phyloP scores from a whole-genome alignment of 2,329 filamentous ascomycete species.

The Sphaerulina populicola region DNA sequence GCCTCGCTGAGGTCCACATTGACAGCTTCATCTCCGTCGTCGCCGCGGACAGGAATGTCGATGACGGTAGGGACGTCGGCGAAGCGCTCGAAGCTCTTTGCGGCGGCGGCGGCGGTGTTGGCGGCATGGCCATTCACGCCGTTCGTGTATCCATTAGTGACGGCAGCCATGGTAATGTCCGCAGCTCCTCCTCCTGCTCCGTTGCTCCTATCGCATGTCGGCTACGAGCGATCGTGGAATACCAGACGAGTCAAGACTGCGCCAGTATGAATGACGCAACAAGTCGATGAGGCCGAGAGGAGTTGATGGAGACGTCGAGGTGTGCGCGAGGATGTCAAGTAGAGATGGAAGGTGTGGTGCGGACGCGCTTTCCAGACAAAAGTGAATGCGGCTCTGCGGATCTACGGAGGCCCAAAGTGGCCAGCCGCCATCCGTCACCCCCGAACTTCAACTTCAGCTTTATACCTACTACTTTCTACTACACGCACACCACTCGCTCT shows the following conservation, averaged over 20 bases:
- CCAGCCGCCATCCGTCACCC: no score
- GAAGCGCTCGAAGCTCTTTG: conserved; percentile 43
- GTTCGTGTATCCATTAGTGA: conserved; percentile 46
- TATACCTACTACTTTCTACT: no score
- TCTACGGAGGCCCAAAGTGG: no score
- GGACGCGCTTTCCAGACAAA: background rate
- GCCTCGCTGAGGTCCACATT: conserved; percentile 89
- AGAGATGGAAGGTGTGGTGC: background rate
- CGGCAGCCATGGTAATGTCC: conserved; percentile 42
- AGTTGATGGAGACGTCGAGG: background rate
- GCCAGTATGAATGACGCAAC: background rate
- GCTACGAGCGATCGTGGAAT: background rate
- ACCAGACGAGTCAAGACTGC: background rate
- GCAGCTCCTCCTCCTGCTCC: conserved; percentile 3
- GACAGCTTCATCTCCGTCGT: conserved; percentile 62
- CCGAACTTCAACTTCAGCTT: no score
- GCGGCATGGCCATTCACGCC: conserved; percentile 42
- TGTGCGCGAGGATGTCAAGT: background rate
- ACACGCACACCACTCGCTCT: no score
- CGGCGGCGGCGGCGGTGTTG: conserved; percentile 29
- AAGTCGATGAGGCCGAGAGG: background rate
- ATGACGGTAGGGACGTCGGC: conserved; percentile 55
- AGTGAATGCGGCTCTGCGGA: background rate
- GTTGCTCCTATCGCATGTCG: conserved; percentile 5
- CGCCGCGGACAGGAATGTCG: conserved; percentile 55